Evolutionary conservation across 768 basidiomycete genomes (phyloP).

Genomic region (Suillus variegatus): DNA sequence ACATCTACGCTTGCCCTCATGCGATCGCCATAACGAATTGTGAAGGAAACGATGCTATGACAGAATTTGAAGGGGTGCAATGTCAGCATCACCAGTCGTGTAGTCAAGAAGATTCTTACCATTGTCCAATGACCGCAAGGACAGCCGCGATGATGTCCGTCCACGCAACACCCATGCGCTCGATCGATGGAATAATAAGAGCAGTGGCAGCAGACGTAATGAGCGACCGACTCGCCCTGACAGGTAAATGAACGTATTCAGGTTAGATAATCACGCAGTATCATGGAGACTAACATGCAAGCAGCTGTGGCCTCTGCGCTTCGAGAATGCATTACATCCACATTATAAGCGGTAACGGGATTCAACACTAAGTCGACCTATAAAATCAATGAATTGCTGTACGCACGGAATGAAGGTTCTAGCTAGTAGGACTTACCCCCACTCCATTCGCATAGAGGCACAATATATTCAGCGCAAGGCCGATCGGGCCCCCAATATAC

Average conservation of each 20-base stretch:
- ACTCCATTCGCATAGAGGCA: conserved; percentile 59
- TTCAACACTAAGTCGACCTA: conserved; percentile 55
- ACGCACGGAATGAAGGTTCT: neutral
- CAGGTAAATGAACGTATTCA: neutral
- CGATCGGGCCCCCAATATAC: conserved; percentile 46
- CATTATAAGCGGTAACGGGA: conserved; percentile 52
- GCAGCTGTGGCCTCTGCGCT: conserved; percentile 48
- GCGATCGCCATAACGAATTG: conserved; percentile 50
- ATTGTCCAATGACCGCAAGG: conserved; percentile 47
- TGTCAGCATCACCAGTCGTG: neutral
- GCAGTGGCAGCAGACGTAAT: conserved; percentile 44
- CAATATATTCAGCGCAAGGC: conserved; percentile 47
- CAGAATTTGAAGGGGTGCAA: neutral
- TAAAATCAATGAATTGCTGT: neutral
- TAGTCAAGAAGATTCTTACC: conserved; percentile 34
- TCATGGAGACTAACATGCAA: conserved; percentile 38
- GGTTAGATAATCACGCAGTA: neutral
- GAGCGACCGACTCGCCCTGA: conserved; percentile 49
- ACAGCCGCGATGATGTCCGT: conserved; percentile 47
- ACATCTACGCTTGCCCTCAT: conserved; percentile 54
- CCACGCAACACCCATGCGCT: conserved; percentile 44
- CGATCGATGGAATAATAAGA: conserved; percentile 51
- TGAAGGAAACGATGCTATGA: conserved; percentile 44
- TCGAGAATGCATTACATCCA: conserved; percentile 56
- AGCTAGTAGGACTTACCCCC: conserved; percentile 41